These are phyloP conservation scores for Globomyces sp. DNA, from an alignment of 371 early-diverging fungal genomes.

Conservation along the genomic window DNA sequence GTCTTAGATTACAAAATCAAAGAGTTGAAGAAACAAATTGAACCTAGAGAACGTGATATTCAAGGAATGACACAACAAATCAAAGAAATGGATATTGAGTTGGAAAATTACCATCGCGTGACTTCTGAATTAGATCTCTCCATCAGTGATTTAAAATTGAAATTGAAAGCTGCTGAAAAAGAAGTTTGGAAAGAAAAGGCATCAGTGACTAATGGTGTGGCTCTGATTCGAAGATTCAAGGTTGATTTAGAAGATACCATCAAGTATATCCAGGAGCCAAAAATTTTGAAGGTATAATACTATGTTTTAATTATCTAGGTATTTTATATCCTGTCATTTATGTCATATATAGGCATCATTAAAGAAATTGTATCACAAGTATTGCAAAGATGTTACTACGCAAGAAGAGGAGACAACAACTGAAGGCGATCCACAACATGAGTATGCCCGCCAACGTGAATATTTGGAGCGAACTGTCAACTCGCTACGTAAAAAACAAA, in stretches of 20 bases:
- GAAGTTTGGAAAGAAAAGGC: constrained; percentile 44
- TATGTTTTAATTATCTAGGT: constrained; percentile 8
- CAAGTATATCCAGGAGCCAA: constrained; percentile 51
- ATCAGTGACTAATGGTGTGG: constrained; percentile 33
- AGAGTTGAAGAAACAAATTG: constrained; percentile 58
- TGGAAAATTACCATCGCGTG: constrained; percentile 47
- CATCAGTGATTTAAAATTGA: constrained; percentile 51
- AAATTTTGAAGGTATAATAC: constrained; percentile 42
- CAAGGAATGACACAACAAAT: constrained; percentile 54
- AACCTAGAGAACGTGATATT: constrained; percentile 57
- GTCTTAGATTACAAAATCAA: constrained; percentile 61
- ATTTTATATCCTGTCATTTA: not conserved
- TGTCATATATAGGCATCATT: constrained; percentile 27
- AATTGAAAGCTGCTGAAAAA: constrained; percentile 52
- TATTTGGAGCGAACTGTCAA: constrained; percentile 53
- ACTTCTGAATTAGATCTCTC: constrained; percentile 47
- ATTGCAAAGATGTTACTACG: constrained; percentile 39
- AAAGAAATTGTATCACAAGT: constrained; percentile 52
- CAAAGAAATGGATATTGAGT: constrained; percentile 58
- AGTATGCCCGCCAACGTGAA: constrained; percentile 51
- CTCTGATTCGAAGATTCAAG: constrained; percentile 45
- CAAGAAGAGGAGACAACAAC: constrained; percentile 30
- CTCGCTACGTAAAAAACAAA: constrained; percentile 43
- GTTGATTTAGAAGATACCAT: constrained; percentile 50
- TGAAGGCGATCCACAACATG: constrained; percentile 47